Percentiles rank a stretch among this genome's conserved stretches.
These are phyloP conservation scores for Candida ponderosae DNA, from an alignment of 805 yeast species.

Conservation along the genomic window DNA sequence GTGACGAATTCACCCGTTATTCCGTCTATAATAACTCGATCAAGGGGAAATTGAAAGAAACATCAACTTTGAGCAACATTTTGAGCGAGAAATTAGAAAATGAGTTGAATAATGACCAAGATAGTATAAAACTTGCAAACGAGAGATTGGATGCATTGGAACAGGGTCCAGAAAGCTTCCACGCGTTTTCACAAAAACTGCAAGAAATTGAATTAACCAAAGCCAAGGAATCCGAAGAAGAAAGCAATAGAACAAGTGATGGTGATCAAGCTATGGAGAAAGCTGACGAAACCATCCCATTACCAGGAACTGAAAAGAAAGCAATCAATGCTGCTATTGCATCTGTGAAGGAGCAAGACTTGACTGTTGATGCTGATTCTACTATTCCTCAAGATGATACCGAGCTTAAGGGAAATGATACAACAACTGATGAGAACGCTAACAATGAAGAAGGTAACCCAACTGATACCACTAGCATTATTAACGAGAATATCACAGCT, in stretches of 20 bases:
- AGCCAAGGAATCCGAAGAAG: conserved; percentile 6
- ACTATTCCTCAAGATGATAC: conserved; percentile 43
- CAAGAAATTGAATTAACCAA: conserved; percentile 4
- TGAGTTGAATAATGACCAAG: conserved; percentile 32
- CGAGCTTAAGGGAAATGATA: conserved; percentile 29
- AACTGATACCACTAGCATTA: conserved; percentile 10
- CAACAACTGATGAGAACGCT: conserved; percentile 38
- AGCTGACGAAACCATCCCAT: conserved; percentile 12
- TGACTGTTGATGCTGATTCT: conserved; percentile 37
- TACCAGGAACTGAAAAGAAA: conserved; percentile 3
- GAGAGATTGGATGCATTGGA: conserved; percentile 14
- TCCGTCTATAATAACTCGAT: conserved; percentile 35
- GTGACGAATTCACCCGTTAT: conserved; percentile 69
- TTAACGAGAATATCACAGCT: conserved; percentile 8
- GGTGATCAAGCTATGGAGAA: conserved; percentile 13
- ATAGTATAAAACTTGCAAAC: conserved; percentile 22
- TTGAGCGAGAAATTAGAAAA: conserved; percentile 25
- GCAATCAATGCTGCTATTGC: conserved; percentile 13
- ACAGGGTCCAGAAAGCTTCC: conserved; percentile 15
- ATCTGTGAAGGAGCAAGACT: conserved; percentile 18
- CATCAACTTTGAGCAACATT: conserved; percentile 8
- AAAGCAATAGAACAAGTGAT: conserved; percentile 6
- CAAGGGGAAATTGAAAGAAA: conserved; percentile 21
- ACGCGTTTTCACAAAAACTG: conserved; percentile 1
- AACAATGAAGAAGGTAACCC: conserved; percentile 22